Evolutionary conservation across 208 protist genomes (phyloP), one percentile per base, ranked within the genome.

Genomic region (Trypanosoma scelopori): DNA sequence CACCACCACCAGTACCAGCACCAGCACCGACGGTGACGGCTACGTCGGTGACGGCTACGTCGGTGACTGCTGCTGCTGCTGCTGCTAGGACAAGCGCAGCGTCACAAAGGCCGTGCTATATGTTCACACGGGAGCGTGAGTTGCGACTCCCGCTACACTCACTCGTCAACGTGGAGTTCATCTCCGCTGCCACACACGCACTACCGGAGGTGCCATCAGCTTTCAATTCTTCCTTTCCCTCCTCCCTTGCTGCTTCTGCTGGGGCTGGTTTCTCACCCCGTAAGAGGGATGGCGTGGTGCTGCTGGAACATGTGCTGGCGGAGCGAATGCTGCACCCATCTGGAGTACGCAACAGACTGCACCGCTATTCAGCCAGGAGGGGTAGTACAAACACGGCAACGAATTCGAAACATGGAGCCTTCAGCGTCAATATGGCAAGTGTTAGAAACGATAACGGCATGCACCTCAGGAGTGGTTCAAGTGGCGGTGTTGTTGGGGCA

Each of bases 141-240:
- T 62, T 88, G 16, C 79, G 56, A 5, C 55, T 91, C 0, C 84
- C 84, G 9, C 55, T 92, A 28, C 75, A 85, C 70, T 87, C 81
- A 7, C 76, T 85, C 51, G 57, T 87, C n/a, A 88, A 91, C 52
- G 68, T 91, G 27, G 89, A 91, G 72, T 95, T 91, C 74, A 63
- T 95, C 32, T 95, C 85, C 1, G 81, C 85, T 27, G 84, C 84
- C 2, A 92, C 75, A 23, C 70, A 71, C 48, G 63, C 72, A n/a
- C 58, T 81, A 41, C 43, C 30, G 3, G 65, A 67, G 6, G 3
- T 65, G 42, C 30, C 16, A 45, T 32, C 23, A 37, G 7, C 18
- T 23, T 30, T 4, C 5, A n/a, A 22, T 1, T 39, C 41, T 13
- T 52, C 27, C 1, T 37, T 25, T 23, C 11, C 46, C 47, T 20